Evolutionary conservation across 768 basidiomycete species (phyloP).

Genomic region (Termitomyces bulborhizus): DNA sequence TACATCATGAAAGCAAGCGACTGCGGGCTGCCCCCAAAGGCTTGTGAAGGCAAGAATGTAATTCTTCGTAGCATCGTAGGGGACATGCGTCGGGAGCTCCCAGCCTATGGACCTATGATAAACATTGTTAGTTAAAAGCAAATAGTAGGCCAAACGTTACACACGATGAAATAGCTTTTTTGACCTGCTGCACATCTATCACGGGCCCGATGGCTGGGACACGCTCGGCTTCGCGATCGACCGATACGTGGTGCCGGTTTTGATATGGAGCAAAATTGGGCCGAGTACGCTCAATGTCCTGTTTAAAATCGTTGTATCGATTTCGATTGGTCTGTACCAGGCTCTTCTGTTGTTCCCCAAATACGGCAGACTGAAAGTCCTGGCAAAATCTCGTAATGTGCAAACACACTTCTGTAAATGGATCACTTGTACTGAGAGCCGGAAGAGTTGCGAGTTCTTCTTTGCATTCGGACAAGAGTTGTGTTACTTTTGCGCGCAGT

Average conservation of each 20-base stretch:
- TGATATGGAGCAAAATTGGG: constrained; percentile 32
- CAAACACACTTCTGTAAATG: constrained; percentile 38
- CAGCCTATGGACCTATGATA: constrained; percentile 26
- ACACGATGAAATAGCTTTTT: constrained; percentile 23
- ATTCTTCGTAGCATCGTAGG: constrained; percentile 26
- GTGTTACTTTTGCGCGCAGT: constrained; percentile 32
- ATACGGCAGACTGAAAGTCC: constrained; percentile 25
- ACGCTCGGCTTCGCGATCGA: not conserved
- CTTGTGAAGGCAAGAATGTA: constrained; percentile 21
- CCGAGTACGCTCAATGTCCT: constrained; percentile 27
- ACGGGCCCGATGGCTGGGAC: not conserved
- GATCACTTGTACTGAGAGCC: constrained; percentile 26
- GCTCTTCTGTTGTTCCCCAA: constrained; percentile 26
- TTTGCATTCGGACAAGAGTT: constrained; percentile 28
- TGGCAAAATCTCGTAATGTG: constrained; percentile 40
- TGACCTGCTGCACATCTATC: constrained; percentile 18
- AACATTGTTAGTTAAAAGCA: not conserved
- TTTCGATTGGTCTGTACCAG: constrained; percentile 30
- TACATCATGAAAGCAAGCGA: constrained; percentile 25
- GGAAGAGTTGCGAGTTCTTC: constrained; percentile 36
- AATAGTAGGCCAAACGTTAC: not conserved
- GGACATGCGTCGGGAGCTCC: constrained; percentile 30
- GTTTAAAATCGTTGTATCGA: constrained; percentile 26
- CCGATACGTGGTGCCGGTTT: not conserved
- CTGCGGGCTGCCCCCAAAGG: constrained; percentile 22